Conservation (phyloP, 1,139 yeast genomes). For the Spathaspora jeffriesii region DNA sequence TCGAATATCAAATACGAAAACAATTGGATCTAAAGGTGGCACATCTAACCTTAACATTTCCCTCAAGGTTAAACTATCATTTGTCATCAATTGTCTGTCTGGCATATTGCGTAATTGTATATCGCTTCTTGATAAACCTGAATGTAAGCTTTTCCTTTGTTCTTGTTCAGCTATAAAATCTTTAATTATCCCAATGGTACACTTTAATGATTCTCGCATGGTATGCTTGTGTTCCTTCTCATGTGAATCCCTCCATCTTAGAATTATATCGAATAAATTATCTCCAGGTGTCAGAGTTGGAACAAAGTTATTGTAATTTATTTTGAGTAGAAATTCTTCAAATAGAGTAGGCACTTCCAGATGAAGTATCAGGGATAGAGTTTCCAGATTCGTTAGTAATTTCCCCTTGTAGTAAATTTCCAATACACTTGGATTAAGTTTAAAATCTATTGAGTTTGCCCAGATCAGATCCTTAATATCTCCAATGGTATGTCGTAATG, state of each 20-base stretch:
- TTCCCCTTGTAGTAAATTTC: slow-evolving; percentile 14
- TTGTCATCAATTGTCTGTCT: slow-evolving; percentile 7
- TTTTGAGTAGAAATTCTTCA: slow-evolving; percentile 15
- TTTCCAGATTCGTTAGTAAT: slow-evolving; percentile 9
- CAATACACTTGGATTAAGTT: slow-evolving; percentile 25
- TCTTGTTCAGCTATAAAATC: slow-evolving; percentile 19
- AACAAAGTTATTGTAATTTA: slow-evolving; percentile 21
- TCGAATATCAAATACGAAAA: slow-evolving; percentile 11
- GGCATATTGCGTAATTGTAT: slow-evolving; percentile 3
- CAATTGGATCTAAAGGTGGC: slow-evolving; percentile 23
- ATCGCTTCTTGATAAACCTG: background rate
- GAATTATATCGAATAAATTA: slow-evolving; percentile 23
- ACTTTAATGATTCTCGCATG: slow-evolving; percentile 23
- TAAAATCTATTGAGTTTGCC: slow-evolving; percentile 22
- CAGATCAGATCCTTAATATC: slow-evolving; percentile 30
- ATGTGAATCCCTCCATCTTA: slow-evolving; percentile 17
- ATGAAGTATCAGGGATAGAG: background rate
- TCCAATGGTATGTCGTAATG: slow-evolving; percentile 16
- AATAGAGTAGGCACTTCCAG: background rate
- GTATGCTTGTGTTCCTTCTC: slow-evolving; percentile 13
- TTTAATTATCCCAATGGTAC: slow-evolving; percentile 23
- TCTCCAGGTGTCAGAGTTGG: slow-evolving; percentile 21
- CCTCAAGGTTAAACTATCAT: slow-evolving; percentile 15
- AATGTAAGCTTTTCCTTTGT: slow-evolving; percentile 7
- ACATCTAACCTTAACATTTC: slow-evolving; percentile 29